phyloP scores from a whole-genome alignment of 768 basidiomycete species.

The Kwoniella pini region DNA sequence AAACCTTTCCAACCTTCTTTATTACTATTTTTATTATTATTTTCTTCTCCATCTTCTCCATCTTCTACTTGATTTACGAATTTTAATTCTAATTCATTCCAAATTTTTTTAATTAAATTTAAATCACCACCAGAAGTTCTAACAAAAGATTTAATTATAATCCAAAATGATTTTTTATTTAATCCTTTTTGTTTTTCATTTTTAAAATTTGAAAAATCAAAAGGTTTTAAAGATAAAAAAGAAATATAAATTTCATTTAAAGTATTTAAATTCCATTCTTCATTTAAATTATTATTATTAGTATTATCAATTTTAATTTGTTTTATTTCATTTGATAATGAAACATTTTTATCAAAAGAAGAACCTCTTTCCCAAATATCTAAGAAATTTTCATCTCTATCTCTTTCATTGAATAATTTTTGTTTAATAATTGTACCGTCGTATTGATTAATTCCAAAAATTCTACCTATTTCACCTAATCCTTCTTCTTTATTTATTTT shows the following conservation, averaged over 20 bases:
- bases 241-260: slow-evolving; percentile 6
- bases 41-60: no score
- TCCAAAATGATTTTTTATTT: slow-evolving; percentile 31
- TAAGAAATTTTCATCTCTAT: no score
- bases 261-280: slow-evolving; percentile 2
- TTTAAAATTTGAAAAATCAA: not conserved
- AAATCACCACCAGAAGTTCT: slow-evolving; percentile 33
- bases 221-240: slow-evolving; percentile 1
- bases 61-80: no score
- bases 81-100: slow-evolving; percentile 38
- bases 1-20: slow-evolving; percentile 43
- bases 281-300: not conserved
- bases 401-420: no score
- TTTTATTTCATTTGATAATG: no score
- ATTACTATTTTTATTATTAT: slow-evolving; percentile 25
- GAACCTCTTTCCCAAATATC: slow-evolving; percentile 27
- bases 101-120: slow-evolving; percentile 29
- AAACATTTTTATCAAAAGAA: no score
- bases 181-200: not conserved
- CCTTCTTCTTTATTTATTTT: not conserved
- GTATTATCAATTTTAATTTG: no score
- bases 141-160: slow-evolving; percentile 39
- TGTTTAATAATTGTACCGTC: no score
- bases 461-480: not conserved
- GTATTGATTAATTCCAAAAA: slow-evolving; percentile 4